A percentile compares a stretch with the other conserved stretches of the same genome.
phyloP scores from a whole-genome alignment of 2,329 filamentous ascomycete species.

The Paracorniculantispora psalliotae region DNA sequence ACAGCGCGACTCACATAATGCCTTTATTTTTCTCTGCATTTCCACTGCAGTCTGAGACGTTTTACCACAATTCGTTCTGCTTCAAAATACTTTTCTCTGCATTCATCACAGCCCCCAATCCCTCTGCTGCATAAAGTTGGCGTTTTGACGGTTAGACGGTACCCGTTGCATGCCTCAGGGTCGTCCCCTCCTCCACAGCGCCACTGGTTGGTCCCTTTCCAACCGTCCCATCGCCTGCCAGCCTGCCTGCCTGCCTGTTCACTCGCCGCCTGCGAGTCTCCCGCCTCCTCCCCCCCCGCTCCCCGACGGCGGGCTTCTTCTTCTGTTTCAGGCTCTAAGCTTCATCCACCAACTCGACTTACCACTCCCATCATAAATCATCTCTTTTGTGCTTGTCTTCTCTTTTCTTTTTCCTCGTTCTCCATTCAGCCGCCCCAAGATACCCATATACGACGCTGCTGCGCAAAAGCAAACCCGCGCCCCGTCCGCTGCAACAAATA shows the following conservation, averaged over 20 bases:
- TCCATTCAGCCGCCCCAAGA: background rate
- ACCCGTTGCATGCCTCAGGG: background rate
- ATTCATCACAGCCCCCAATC: no score
- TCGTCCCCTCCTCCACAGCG: background rate
- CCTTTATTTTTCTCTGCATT: background rate
- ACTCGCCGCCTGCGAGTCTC: background rate
- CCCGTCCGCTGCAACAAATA: slow-evolving; percentile 4
- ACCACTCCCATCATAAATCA: slow-evolving; percentile 7
- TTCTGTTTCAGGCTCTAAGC: background rate
- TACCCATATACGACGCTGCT: background rate
- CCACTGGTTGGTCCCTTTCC: slow-evolving; percentile 4
- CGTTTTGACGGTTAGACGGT: no score
- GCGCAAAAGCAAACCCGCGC: slow-evolving; percentile 5
- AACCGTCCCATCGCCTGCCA: background rate
- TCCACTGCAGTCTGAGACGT: background rate
- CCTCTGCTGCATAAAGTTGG: no score
- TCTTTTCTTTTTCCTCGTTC: background rate
- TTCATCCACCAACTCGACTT: background rate
- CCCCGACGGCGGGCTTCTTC: background rate
- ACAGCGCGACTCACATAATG: background rate
- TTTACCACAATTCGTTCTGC: no score
- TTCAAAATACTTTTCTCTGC: background rate
- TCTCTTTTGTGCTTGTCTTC: background rate
- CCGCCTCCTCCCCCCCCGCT: slow-evolving; percentile 3
- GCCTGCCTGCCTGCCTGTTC: slow-evolving; percentile 1